Conservation (phyloP, 2,329 filamentous ascomycete species). For the Fusarium tuaranense region DNA sequence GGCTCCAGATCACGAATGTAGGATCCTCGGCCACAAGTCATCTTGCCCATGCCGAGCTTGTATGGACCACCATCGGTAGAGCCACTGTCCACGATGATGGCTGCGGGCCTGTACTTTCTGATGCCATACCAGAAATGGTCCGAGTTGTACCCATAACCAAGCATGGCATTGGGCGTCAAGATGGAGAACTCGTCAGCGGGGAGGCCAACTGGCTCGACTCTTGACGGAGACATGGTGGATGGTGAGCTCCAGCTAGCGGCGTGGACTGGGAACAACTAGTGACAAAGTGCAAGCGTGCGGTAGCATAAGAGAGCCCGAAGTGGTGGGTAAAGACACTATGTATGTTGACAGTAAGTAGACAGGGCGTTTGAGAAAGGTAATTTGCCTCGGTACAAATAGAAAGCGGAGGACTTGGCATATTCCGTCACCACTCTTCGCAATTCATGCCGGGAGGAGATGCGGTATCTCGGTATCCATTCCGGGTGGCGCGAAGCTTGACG, state of each 20-base stretch:
- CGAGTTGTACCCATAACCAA: slow-evolving; percentile 47
- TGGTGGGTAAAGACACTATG: background rate
- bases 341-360: background rate
- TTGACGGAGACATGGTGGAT: background rate
- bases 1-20: slow-evolving; percentile 55
- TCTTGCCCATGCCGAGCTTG: slow-evolving; percentile 52
- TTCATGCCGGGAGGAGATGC: background rate
- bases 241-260: background rate
- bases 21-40: slow-evolving; percentile 49
- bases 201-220: background rate
- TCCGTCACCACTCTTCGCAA: background rate
- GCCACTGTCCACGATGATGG: slow-evolving; percentile 46
- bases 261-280: background rate
- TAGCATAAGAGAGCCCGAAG: background rate
- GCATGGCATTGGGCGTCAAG: slow-evolving; percentile 48
- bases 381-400: background rate
- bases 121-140: slow-evolving; percentile 49
- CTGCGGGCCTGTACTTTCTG: slow-evolving; percentile 36
- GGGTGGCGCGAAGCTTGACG: background rate
- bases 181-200: slow-evolving; percentile 27
- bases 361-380: background rate
- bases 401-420: background rate
- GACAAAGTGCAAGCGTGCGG: background rate
- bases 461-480: background rate
- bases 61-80: slow-evolving; percentile 48